Conservation (phyloP, 768 basidiomycete genomes). For the Roridomyces roridus region DNA sequence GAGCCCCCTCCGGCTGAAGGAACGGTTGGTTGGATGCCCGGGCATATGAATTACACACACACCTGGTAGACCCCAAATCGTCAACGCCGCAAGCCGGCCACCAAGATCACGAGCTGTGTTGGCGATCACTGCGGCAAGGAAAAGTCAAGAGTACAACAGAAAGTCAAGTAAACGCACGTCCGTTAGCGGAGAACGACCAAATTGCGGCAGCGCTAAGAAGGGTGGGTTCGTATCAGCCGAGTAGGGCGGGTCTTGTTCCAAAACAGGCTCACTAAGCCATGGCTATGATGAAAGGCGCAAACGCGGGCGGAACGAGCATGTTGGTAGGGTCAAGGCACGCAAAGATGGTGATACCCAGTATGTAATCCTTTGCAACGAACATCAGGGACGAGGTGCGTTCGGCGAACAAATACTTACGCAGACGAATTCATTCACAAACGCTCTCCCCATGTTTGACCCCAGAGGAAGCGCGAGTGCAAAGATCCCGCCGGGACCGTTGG, state of each 20-base stretch:
- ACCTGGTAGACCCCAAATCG: slow-evolving; percentile 43
- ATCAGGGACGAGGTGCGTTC: no score
- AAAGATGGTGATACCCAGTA: slow-evolving; percentile 40
- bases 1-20: slow-evolving; percentile 43
- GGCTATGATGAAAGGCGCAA: slow-evolving; percentile 48
- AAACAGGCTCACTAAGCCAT: slow-evolving; percentile 45
- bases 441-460: slow-evolving; percentile 32
- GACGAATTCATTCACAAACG: slow-evolving; percentile 42
- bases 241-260: not conserved
- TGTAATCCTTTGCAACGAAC: slow-evolving; percentile 30
- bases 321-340: slow-evolving; percentile 46
- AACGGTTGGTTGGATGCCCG: not conserved
- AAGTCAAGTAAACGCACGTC: slow-evolving; percentile 31
- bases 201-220: slow-evolving; percentile 39
- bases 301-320: slow-evolving; percentile 44
- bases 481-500: slow-evolving; percentile 25
- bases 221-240: no score
- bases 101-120: slow-evolving; percentile 59
- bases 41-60: not conserved
- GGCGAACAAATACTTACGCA: not conserved
- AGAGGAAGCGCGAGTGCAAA: slow-evolving; percentile 30
- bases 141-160: slow-evolving; percentile 41
- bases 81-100: slow-evolving; percentile 48
- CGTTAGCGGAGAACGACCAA: slow-evolving; percentile 48
- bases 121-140: slow-evolving; percentile 36